Conservation (phyloP, 148 eudicot genomes). For the Bassia scoparia region DNA sequence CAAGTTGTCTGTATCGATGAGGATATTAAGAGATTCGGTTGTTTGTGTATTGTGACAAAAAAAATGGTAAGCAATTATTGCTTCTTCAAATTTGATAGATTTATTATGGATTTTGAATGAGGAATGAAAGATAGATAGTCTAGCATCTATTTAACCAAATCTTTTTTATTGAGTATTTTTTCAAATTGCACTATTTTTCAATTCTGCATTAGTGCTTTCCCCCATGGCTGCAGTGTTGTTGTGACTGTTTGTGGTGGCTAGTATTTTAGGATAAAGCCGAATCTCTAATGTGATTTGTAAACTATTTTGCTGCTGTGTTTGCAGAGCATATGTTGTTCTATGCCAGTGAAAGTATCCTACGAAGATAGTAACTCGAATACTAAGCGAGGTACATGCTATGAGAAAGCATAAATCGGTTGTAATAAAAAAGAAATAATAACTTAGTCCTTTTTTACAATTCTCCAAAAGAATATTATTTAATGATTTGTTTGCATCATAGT, state of each 20-base stretch:
- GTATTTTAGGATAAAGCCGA: not conserved
- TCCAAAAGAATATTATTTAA: not conserved
- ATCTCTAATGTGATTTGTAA: not conserved
- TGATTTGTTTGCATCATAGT: not conserved
- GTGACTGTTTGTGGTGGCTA: not conserved
- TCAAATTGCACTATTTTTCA: not conserved
- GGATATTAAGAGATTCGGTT: no score
- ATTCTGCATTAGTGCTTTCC: not conserved
- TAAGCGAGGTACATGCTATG: constrained; percentile 57
- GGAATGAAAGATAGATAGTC: no score
- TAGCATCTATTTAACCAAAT: not conserved
- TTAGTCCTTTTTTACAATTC: not conserved
- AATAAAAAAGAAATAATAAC: no score
- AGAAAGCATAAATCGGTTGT: not conserved
- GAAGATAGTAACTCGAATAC: constrained; percentile 95
- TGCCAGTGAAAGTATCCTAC: constrained; percentile 92
- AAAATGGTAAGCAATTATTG: no score
- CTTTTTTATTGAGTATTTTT: not conserved
- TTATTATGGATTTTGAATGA: not conserved
- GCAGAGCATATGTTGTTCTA: constrained; percentile 98
- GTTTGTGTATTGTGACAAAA: no score
- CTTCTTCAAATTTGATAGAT: no score
- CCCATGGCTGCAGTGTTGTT: not conserved
- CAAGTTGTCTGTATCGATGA: no score
- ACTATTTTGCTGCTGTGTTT: constrained; percentile 14